Conservation (phyloP, 139 green algal species). For the Zygnema circumcarinatum region DNA sequence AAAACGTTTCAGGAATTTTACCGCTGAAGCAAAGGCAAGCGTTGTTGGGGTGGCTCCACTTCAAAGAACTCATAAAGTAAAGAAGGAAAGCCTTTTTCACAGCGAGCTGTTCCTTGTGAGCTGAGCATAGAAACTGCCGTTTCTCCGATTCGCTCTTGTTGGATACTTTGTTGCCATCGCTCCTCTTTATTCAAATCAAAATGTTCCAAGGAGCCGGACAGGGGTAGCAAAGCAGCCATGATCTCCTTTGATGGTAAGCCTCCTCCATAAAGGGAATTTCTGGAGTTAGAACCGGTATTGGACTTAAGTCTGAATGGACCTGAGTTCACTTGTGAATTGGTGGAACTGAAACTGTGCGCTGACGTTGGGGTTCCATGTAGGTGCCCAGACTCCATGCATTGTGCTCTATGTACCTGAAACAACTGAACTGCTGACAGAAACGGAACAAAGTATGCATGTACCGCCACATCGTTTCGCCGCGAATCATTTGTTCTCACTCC, state of each 20-base stretch:
- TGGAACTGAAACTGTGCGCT: too few species aligned
- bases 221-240: background rate
- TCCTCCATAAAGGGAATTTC: background rate
- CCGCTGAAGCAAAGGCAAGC: slow-evolving; percentile 22
- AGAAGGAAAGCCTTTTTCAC: background rate
- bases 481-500: slow-evolving; percentile 10
- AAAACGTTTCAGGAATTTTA: background rate
- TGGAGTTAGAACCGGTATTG: too few species aligned
- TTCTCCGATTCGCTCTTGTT: background rate
- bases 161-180: background rate
- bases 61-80: slow-evolving; percentile 51
- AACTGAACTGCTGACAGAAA: slow-evolving; percentile 44
- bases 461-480: background rate
- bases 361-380: too few species aligned
- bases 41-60: slow-evolving; percentile 26
- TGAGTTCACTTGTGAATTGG: too few species aligned
- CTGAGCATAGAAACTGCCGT: background rate
- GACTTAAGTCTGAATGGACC: too few species aligned
- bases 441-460: slow-evolving; percentile 41
- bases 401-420: slow-evolving; percentile 13
- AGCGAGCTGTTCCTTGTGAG: background rate
- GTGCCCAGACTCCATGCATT: too few species aligned
- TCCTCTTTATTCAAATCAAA: background rate
- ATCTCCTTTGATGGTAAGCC: background rate
- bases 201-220: background rate